Base-by-base conservation (phyloP, 148 eudicot genomes). In the Rhododendron vialii region DNA sequence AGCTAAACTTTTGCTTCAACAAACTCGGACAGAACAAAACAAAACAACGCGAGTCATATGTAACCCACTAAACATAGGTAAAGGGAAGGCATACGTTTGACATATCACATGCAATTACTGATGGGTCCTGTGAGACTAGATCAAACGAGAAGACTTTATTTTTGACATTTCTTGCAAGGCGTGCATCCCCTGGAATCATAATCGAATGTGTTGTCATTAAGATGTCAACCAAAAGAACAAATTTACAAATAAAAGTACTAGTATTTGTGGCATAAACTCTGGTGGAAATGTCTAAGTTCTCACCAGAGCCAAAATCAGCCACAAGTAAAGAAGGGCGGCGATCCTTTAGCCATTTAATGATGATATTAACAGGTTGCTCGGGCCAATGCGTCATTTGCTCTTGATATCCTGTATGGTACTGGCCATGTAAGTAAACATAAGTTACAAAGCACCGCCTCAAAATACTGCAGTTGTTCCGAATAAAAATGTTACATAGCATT, bases 331-430 rank as follows among this genome's bases (percentile, higher is more conserved):
- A 92, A 87, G 99, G 87, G 81, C 85, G 87, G 12, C 83, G 95
- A 76, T 89, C 98, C 89, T 96, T 96, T 61, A 96, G 87, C 99
- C 99, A 96, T 90, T 95, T 93, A 79, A 92, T 92, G 84, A 96
- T 92, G 47, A 92, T 90, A 91, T 95, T 93, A 89, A 95, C 95
- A 38, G 99, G 99, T 57, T 91, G 95, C 87, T 96, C 94, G 65
- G 99, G 98, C 99, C 99, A 96, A 89, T 92, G 99, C 53, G 93
- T 90, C 98, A 96, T 96, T 90, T 95, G 98, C 90, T 95, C 99
- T 91, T 95, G 99, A 90, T 96, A 96, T 61, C 99, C 99, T 92
- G 93, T 84, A 92, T 96, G 99, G 91, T 96, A 96, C 99, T 96
- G 96, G 79, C 83, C 91, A 93, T 48, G 84, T 90, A 90, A 86